phyloP scores from a whole-genome alignment of 192 early-diverging fungal species.

The Globomyces pollinis-pini region DNA sequence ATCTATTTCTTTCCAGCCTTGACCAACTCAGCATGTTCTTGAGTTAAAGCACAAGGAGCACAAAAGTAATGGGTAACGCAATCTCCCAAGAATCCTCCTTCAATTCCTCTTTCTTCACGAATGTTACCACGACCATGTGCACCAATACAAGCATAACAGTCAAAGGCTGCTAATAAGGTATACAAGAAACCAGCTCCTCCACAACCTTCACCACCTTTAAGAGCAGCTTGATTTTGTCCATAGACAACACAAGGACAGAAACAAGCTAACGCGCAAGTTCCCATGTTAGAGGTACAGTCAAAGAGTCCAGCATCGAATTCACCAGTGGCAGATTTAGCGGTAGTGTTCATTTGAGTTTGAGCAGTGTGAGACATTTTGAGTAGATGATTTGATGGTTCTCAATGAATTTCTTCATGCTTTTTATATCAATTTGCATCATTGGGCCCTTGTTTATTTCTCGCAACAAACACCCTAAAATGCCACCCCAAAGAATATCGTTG shows the following conservation, averaged over 20 bases:
- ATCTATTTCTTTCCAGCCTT: no score
- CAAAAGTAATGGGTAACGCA: slow-evolving; percentile 22
- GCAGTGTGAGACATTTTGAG: not conserved
- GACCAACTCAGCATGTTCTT: slow-evolving; percentile 25
- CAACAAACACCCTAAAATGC: not conserved
- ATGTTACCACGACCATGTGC: slow-evolving; percentile 9
- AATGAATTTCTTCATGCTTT: not conserved
- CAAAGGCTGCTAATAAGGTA: not conserved
- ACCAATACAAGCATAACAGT: slow-evolving; percentile 12
- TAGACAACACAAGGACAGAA: slow-evolving; percentile 19
- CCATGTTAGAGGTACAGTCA: slow-evolving; percentile 19
- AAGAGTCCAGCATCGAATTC: slow-evolving; percentile 14
- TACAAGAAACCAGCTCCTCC: slow-evolving; percentile 14
- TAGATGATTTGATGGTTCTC: not conserved
- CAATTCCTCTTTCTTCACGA: slow-evolving; percentile 25
- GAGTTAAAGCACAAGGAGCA: slow-evolving; percentile 27
- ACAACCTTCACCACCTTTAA: slow-evolving; percentile 20
- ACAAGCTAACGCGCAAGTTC: slow-evolving; percentile 14
- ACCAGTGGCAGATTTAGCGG: not conserved
- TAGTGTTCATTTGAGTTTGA: not conserved
- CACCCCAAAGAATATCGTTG: not conserved
- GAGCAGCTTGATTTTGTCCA: slow-evolving; percentile 20
- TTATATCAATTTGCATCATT: not conserved
- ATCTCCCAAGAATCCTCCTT: slow-evolving; percentile 5
- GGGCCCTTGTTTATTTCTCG: not conserved